Evolutionary conservation across 768 basidiomycete species (phyloP), one percentile per base, ranked within the genome.

Genomic region (Suillus brevipes): DNA sequence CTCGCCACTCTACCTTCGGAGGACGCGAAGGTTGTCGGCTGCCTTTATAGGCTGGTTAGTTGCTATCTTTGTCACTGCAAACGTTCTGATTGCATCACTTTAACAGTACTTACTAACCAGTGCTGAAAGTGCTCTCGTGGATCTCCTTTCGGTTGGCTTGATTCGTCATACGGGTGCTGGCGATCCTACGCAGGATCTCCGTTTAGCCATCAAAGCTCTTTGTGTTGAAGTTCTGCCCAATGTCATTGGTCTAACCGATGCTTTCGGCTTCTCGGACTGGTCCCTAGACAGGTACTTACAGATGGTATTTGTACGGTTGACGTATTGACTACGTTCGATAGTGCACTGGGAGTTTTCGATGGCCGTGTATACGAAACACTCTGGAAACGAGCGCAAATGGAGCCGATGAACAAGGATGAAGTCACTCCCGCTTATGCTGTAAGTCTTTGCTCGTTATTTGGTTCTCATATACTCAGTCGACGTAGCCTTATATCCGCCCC

Each of bases 191-290:
- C 78, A 81, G 43, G 75, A 73, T 0, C 72, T 91, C 28, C 84
- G 89, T 13, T 69, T 82, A 25, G 77, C 83, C 6, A 84, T 90
- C 65, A 75, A 84, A 34, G 57, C 70, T 6, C 66, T 84, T 0
- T 90, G 87, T 71, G 68, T 75, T 9, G 80, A 81, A 56, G 67
- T 92, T 13, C 72, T 91, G 0, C 87, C 89, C 0, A 82, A 93
- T 64, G 84, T 83, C 6, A 85, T 92, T 61, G 88, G 86, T 0
- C 76, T 92, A 61, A 87, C 82, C 6, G 91, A 93, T 71, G 86
- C 89, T 4, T 91, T 93, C 71, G 88, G 86, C 0, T 90, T 90
- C 68, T 81, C 85, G 0, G 90, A 92, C 69, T 92, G 89, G 87
- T 85, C 90, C 60, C 77, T 92, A 20, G 84, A 91, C 67, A 89